Conservation (phyloP, 148 eudicot genomes). For the Silene latifolia region DNA sequence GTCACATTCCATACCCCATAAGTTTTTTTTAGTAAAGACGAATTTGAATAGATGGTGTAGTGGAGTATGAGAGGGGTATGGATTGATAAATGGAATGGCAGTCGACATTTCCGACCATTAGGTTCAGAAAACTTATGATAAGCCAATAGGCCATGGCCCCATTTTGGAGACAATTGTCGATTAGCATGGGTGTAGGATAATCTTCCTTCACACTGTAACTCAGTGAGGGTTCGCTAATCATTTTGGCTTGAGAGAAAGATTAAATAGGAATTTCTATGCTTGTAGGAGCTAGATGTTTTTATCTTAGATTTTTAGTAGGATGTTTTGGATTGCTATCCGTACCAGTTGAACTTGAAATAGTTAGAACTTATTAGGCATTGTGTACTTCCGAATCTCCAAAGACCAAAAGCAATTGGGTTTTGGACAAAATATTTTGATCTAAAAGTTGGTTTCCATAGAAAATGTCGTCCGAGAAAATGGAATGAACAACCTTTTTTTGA, state of each 20-base stretch:
- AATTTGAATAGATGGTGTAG: not conserved
- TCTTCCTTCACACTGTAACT: not conserved
- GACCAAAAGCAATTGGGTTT: not conserved
- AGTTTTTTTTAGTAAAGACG: not conserved
- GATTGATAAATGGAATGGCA: too few species aligned
- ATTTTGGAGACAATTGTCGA: not conserved
- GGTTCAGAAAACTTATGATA: not conserved
- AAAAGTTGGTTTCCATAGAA: not conserved
- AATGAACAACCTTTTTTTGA: not conserved
- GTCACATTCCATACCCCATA: not conserved
- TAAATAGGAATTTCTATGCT: too few species aligned
- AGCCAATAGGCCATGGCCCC: not conserved
- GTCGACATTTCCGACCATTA: not conserved
- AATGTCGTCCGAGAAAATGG: not conserved
- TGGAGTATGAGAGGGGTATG: not conserved
- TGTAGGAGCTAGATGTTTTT: too few species aligned
- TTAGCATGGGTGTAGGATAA: not conserved
- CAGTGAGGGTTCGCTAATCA: too few species aligned
- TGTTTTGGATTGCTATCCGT: too few species aligned
- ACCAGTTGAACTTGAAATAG: not conserved
- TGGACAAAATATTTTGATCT: not conserved
- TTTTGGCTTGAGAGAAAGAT: too few species aligned
- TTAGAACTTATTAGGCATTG: not conserved
- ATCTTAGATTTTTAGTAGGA: too few species aligned
- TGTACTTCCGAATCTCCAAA: not conserved